Base-by-base conservation (phyloP, 495 filamentous ascomycete genomes). In the Beverwykella pulmonaria region DNA sequence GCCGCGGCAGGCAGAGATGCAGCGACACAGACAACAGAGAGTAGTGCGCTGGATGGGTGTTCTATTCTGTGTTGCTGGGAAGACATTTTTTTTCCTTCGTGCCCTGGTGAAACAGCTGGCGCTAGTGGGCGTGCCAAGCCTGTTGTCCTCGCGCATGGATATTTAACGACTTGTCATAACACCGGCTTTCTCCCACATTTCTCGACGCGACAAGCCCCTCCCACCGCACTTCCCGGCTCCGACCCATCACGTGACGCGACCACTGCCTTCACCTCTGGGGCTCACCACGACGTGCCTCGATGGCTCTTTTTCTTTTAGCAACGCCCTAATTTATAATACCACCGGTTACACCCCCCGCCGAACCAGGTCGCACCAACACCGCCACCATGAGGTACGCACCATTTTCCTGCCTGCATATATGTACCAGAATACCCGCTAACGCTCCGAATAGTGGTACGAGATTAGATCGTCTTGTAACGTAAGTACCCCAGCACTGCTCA, bases 401-500 rank as follows among this genome's bases (percentile, higher is more conserved):
- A 26, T 30, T 23, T 20, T 15, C 48, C 36, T 61, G 48, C 49
- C n/a, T 56, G 20, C 49, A 53, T 36, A 17, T 22, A 19, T 49
- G 23, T 27, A 7, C 19, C 8, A 57, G 57, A 62, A 41, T 68
- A 47, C 65, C 59, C 58, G 65, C 65, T 68, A 63, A 68, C 65
- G 53, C 14, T 55, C 15, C 54, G 20, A 44, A 49, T 65, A 69
- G 67, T 65, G 67, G 23, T 54, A 69, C 67, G 20, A 61, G 67
- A 61, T 55, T 69, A 30, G 67, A 69, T 34, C 67, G 67, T 49
- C 67, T 69, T 20, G 67, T 69, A 55, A 69, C 56, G 67, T 69
- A 65, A 59, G 67, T 69, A 14, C 30, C 32, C 14, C 49, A 2
- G 0, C 49, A 14, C 20, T 4, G 7, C 14, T 8, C 29, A 26